Evolutionary conservation across 2,329 filamentous ascomycete genomes (phyloP), one percentile per base, ranked within the genome.

Genomic region (Aureobasidium uvarum): DNA sequence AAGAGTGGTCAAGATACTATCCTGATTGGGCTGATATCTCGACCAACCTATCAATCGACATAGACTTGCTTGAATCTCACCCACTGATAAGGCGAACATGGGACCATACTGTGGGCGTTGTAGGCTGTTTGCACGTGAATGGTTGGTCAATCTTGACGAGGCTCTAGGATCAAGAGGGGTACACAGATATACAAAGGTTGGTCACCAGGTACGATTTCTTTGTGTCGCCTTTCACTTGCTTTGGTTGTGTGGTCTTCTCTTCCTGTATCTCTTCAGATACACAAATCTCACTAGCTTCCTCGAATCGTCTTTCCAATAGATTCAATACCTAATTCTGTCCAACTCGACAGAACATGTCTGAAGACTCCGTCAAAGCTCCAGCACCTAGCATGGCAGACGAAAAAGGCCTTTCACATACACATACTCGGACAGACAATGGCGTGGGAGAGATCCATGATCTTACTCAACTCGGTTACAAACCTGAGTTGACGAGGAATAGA

Each of bases 401-500:
- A 18, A 62, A 62, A 10, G 45, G 13, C 18, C 58, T 62, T 3
- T 46, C 58, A n/a, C 20, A 8, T 20, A 16, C 43, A n/a, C 58
- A 33, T n/a, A 51, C 46, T 11, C 28, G 16, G 2, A 28, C 38
- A 23, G 64, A 66, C 11, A 56, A 59, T 59, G 45, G 51, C 28
- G 58, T 66, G 23, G 48, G 33, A 2, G 63, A 56, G 31, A 39
- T 67, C 18, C 38, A 66, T 28, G 50, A 67, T 50, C 18, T 66
- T n/a, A 60, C 50, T 25, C 23, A 45, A 14, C 64, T 25, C 84
- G 85, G 48, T 33, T 88, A 88, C 74, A 83, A 80, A 65, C 80
- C 83, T 5, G 84, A 86, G 70, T 76, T 88, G 20, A 76, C 74
- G 23, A 81, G 84, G 25, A 88, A 87, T 68, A 80, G 86, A 38